Conservation (phyloP, 139 green algal species). For the Pleodorina starrii region DNA sequence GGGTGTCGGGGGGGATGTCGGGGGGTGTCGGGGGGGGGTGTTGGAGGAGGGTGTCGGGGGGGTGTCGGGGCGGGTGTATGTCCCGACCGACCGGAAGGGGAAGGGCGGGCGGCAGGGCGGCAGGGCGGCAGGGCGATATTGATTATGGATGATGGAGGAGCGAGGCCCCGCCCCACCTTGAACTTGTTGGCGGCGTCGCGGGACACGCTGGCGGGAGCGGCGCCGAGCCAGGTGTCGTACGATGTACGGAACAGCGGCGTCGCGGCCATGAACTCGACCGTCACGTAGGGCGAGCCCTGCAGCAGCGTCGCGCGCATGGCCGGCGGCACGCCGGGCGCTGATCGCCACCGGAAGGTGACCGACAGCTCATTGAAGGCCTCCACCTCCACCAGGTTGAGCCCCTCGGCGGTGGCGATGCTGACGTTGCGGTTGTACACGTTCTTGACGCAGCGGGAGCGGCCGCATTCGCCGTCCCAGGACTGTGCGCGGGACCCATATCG, state of each 20-base stretch:
- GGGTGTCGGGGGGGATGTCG: neutral
- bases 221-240: neutral
- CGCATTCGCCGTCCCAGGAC: neutral
- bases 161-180: too few relatives aligned
- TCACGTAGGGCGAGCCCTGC: conserved; percentile 34
- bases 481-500: too few relatives aligned
- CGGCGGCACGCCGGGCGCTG: neutral
- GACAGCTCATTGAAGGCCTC: conserved; percentile 29
- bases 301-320: conserved; percentile 25
- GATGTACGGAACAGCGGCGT: neutral
- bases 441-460: neutral
- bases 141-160: too few relatives aligned
- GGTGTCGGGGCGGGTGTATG: too few relatives aligned
- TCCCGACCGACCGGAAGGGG: too few relatives aligned
- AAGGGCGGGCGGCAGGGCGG: too few relatives aligned
- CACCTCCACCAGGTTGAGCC: neutral
- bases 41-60: neutral
- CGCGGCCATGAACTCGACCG: neutral
- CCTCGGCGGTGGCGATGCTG: neutral
- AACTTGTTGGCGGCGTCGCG: neutral
- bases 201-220: neutral
- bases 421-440: neutral
- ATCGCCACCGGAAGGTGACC: conserved; percentile 10
- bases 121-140: too few relatives aligned
- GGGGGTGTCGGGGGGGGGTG: neutral